Evolutionary conservation across 2,329 filamentous ascomycete species (phyloP), one percentile per base, ranked within the genome.

Genomic region (Apiospora malaysiana): DNA sequence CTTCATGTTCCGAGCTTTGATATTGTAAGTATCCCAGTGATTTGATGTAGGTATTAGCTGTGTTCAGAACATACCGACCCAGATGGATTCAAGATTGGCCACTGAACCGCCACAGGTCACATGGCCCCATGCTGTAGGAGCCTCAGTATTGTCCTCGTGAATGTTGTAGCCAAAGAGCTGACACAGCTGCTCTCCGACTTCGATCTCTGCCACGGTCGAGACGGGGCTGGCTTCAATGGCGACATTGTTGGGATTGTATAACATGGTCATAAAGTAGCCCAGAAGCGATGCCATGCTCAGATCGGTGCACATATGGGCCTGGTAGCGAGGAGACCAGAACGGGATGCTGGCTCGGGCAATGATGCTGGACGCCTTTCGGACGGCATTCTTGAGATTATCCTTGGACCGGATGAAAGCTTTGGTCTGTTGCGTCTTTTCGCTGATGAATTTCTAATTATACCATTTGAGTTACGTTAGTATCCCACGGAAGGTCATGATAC

Each of bases 231-330:
- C 84, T 71, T 86, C 85, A 0, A 84, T 74, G 1, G 83, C 78
- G 1, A 86, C 82, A 46, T 86, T 86, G 77, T 86, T 87, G 0
- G 84, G 84, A 66, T 86, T 86, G 71, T 85, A 86, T 32, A 86
- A 45, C 84, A 86, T 86, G 0, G 84, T 84, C 79, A 84, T 84
- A 40, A 85, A 83, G 73, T 85, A 85, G 0, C 84, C 84, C 3
- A 85, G 77, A 2, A 85, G 69, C 0, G 81, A 78, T 0, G 84
- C 77, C 81, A 85, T 85, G 66, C 76, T 81, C 74, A 84, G 67
- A 70, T 85, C 81, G 25, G 80, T 82, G 68, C 78, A 78, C 85
- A 86, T 86, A 70, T 86, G 85, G 4, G 78, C 84, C 66, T 84
- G 78, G 74, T 86, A 86, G 0, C 83, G 79, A 1, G 84, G 82